Base-by-base conservation (phyloP, 345 rosid genomes). In the Gossypium mustelinum region DNA sequence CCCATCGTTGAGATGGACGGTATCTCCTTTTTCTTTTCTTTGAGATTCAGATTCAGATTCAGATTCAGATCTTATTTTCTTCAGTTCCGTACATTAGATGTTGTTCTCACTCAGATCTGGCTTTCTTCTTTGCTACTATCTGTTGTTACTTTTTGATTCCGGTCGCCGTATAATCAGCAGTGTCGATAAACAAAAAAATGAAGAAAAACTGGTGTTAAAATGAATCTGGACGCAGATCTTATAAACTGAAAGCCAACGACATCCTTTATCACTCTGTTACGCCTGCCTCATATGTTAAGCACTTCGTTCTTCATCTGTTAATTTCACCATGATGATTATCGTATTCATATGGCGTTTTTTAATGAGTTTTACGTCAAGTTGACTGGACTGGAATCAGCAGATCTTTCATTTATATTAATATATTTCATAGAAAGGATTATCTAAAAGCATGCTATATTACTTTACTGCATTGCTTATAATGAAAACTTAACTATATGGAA, bases 1-100 rank as follows among this genome's bases (percentile, higher is more conserved):
- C 94, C 94, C 85, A 78, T 89, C 82, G 94, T 89, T 39, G 94
- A 89, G 85, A 89, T 89, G 94, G 94, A 89, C 65, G 94, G 94
- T 89, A 77, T 75, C 34, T 71, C 77, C 45, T 41, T 65, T 27
- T 16, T 25, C 43, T 48, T 34, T 27, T 68, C 9, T 25, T 50
- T 68, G 0, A 0, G 34, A 58, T 59, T 25, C 62, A 9, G 2
- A 24, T 59, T 59, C 62, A 9, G 2, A 24, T 59, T 59, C 62
- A 9, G 1, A 24, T 64, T 39, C 25, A n/a, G 48, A 41, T 65
- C 11, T 65, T 10, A 43, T 65, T 65, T 43, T 13, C 50, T 41
- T 39, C 11, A 24, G 1, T 39, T n/a, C 50, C 10, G 4, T 29
- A 14, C 9, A 27, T 27, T 18, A 64, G 3, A 3, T 50, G 29